phyloP scores from a whole-genome alignment of 148 eudicot species.

The Heliamphora exappendiculata region DNA sequence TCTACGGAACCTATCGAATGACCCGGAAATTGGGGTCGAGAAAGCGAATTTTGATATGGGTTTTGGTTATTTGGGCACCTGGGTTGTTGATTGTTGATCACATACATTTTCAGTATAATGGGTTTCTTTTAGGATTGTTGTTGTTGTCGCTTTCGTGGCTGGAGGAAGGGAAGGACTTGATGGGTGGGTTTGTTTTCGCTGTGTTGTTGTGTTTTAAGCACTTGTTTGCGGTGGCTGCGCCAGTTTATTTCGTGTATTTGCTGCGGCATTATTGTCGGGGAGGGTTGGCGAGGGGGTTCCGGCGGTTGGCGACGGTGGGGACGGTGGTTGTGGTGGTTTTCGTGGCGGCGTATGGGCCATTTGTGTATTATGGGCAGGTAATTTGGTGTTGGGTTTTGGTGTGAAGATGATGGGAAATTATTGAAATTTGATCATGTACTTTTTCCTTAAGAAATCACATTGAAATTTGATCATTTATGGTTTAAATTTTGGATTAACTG shows the following conservation, averaged over 20 bases:
- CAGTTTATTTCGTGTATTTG: constrained; percentile 92
- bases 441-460: not conserved
- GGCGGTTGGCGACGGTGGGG: constrained; percentile 61
- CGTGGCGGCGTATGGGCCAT: constrained; percentile 82
- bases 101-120: constrained; percentile 95
- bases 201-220: constrained; percentile 82
- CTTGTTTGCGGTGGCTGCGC: constrained; percentile 90
- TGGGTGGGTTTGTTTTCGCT: constrained; percentile 81
- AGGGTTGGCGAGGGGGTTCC: constrained; percentile 61
- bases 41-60: constrained; percentile 53
- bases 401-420: not conserved
- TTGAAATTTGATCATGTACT: not conserved
- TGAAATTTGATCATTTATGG: not conserved
- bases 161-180: constrained; percentile 70
- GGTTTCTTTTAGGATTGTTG: constrained; percentile 70
- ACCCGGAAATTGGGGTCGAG: constrained; percentile 22
- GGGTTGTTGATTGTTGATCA: constrained; percentile 83
- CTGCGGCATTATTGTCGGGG: constrained; percentile 81
- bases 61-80: constrained; percentile 71
- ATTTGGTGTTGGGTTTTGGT: not conserved
- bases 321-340: constrained; percentile 49
- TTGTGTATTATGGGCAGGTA: constrained; percentile 83
- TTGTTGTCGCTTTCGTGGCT: constrained; percentile 58
- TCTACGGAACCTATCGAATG: constrained; percentile 40
- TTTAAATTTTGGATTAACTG: constrained; percentile 17